Evolutionary conservation across 2,329 filamentous ascomycete genomes (phyloP).

Genomic region (Xylaria sp.): DNA sequence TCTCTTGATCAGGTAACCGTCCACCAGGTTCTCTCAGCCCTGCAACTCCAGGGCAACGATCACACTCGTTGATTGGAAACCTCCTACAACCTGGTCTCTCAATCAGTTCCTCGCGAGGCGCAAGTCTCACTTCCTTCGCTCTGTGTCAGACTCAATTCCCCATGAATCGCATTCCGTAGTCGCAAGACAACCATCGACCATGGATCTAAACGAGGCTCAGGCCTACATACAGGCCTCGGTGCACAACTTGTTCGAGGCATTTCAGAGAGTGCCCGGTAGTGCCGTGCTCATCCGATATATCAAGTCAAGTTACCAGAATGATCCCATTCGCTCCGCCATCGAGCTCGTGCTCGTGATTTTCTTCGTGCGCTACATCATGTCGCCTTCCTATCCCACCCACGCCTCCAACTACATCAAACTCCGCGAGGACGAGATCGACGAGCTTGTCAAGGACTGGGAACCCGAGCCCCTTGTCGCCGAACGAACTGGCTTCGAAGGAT

Average conservation of each 20-base stretch:
- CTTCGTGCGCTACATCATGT: slow-evolving; percentile 86
- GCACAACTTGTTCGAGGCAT: slow-evolving; percentile 54
- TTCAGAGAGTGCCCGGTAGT: slow-evolving; percentile 89
- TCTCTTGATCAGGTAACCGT: not conserved
- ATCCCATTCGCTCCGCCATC: slow-evolving; percentile 87
- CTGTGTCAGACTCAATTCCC: not conserved
- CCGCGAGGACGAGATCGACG: slow-evolving; percentile 94
- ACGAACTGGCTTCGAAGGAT: slow-evolving; percentile 68
- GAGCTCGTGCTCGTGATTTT: slow-evolving; percentile 93
- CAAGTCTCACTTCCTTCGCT: not conserved
- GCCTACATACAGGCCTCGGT: slow-evolving; percentile 48
- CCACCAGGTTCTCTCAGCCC: not conserved
- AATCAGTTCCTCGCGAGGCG: not conserved
- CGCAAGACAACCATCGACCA: slow-evolving; percentile 29
- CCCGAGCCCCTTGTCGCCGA: slow-evolving; percentile 83
- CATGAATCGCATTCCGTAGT: slow-evolving; percentile 6
- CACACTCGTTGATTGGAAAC: not conserved
- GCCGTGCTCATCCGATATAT: slow-evolving; percentile 94
- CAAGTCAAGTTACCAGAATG: slow-evolving; percentile 94
- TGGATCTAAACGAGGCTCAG: slow-evolving; percentile 61
- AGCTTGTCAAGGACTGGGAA: slow-evolving; percentile 92
- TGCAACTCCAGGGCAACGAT: not conserved
- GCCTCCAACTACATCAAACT: slow-evolving; percentile 86
- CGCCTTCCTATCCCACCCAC: slow-evolving; percentile 86
- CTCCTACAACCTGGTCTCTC: not conserved